phyloP scores from a whole-genome alignment of 441 rosid genomes.

The Adansonia madagascariensis region DNA sequence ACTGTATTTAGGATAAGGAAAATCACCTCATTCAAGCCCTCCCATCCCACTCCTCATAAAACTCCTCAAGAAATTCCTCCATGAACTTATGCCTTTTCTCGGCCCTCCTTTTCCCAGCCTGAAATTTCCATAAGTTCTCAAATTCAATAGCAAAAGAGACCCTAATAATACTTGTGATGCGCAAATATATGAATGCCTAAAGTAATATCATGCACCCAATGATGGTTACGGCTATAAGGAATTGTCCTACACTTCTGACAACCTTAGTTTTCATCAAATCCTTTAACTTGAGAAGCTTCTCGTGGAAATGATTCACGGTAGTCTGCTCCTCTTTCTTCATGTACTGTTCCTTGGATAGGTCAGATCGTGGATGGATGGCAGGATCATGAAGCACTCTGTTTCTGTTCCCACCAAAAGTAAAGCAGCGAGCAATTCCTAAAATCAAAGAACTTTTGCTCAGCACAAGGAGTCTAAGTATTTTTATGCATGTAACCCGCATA shows the following conservation, averaged over 20 bases:
- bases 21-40: conserved; percentile 45
- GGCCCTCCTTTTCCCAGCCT: conserved; percentile 79
- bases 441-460: conserved; percentile 6
- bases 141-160: not conserved
- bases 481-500: not conserved
- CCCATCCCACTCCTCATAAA: conserved; percentile 78
- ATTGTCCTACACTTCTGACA: not conserved
- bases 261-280: conserved; percentile 82
- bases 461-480: not conserved
- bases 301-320: conserved; percentile 81
- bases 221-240: not conserved
- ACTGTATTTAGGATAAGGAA: not conserved
- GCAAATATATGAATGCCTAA: not conserved
- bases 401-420: conserved; percentile 82
- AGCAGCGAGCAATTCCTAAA: conserved; percentile 84
- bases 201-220: conserved; percentile 11
- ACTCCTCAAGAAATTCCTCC: conserved; percentile 66
- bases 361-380: conserved; percentile 55
- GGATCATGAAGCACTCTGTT: conserved; percentile 78
- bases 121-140: conserved; percentile 24
- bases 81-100: conserved; percentile 78
- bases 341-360: conserved; percentile 73
- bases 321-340: conserved; percentile 80
- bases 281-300: conserved; percentile 85
- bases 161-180: conserved; percentile 4